Conservation (phyloP, 305 asterid genomes). For the Fraxinus albicans region DNA sequence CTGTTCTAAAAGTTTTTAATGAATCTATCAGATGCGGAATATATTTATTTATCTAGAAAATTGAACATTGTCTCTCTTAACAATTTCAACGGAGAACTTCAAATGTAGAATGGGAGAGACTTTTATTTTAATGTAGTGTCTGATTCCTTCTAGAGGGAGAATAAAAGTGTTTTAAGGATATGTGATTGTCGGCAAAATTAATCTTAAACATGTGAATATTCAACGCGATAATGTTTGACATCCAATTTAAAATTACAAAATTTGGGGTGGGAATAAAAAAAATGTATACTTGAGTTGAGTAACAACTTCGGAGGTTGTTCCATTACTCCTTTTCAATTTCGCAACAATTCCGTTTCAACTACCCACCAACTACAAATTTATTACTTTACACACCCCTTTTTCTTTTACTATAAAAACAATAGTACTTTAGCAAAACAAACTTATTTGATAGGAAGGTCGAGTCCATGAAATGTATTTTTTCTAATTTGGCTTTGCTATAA, state of each 20-base stretch:
- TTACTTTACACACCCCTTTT: background rate
- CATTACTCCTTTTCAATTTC: background rate
- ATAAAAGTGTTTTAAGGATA: background rate
- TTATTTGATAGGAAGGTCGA: background rate
- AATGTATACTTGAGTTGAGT: background rate
- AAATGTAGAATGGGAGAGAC: background rate
- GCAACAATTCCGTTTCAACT: background rate
- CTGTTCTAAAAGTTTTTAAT: background rate
- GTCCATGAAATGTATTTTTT: background rate
- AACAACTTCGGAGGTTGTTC: background rate
- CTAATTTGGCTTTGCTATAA: background rate
- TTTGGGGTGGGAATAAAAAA: background rate
- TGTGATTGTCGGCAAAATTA: background rate
- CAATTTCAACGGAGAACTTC: background rate
- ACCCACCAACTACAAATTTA: background rate
- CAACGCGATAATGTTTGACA: background rate
- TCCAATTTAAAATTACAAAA: background rate
- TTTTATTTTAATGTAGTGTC: background rate
- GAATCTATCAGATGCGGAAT: background rate
- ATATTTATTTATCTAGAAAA: background rate
- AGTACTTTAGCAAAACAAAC: background rate
- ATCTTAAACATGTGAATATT: background rate
- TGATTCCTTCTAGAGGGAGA: background rate
- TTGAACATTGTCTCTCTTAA: background rate
- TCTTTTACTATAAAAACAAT: background rate